A percentile compares a stretch with the other conserved stretches of the same genome.
Conservation (phyloP, 352 stramenopile genomes). For the Phytophthora palmivora region DNA sequence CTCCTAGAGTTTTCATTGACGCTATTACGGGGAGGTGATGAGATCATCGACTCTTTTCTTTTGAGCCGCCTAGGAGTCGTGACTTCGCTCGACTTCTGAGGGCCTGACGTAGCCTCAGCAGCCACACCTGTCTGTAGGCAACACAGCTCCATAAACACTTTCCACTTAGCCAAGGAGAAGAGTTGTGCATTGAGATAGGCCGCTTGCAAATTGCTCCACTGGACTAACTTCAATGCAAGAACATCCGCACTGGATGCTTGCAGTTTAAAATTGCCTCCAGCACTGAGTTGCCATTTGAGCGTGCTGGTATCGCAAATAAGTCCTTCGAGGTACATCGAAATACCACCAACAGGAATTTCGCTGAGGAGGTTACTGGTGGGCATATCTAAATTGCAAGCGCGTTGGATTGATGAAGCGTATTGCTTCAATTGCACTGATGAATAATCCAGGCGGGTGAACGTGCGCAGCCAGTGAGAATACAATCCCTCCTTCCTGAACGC, state of each 20-base stretch:
- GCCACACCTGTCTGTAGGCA: constrained; percentile 47
- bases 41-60: constrained; percentile 80
- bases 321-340: constrained; percentile 40
- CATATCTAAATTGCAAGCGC: constrained; percentile 19
- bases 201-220: constrained; percentile 63
- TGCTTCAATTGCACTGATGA: constrained; percentile 35
- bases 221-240: constrained; percentile 43
- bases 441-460: constrained; percentile 73
- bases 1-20: neutral
- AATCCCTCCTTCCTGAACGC: constrained; percentile 67
- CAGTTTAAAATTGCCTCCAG: constrained; percentile 29
- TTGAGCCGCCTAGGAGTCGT: constrained; percentile 36
- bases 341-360: constrained; percentile 20
- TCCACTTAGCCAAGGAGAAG: constrained; percentile 63
- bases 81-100: constrained; percentile 13
- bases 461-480: constrained; percentile 73
- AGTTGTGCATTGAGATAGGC: constrained; percentile 62
- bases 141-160: constrained; percentile 78
- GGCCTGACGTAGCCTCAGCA: constrained; percentile 3
- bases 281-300: constrained; percentile 45
- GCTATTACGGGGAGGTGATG: constrained; percentile 46
- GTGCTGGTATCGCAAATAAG: constrained; percentile 34
- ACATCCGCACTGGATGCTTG: constrained; percentile 36
- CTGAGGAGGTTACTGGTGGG: constrained; percentile 15
- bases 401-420: constrained; percentile 27